Conservation (phyloP, 768 basidiomycete species). For the Leccinum boreale region DNA sequence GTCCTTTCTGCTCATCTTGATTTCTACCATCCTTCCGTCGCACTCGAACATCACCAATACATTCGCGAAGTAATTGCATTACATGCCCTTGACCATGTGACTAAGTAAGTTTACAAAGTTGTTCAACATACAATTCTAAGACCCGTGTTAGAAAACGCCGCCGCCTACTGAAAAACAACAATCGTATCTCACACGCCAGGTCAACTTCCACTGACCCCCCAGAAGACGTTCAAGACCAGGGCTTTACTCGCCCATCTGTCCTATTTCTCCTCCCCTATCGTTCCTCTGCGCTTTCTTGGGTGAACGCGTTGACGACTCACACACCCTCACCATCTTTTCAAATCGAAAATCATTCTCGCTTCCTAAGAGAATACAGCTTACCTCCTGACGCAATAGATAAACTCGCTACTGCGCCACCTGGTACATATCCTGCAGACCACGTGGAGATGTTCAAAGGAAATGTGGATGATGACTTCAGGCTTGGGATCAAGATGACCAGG, state of each 20-base stretch:
- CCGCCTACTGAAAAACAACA: slow-evolving; percentile 89
- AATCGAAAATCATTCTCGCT: slow-evolving; percentile 85
- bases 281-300: slow-evolving; percentile 80
- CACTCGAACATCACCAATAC: slow-evolving; percentile 59
- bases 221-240: slow-evolving; percentile 89
- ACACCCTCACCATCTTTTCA: slow-evolving; percentile 71
- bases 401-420: slow-evolving; percentile 65
- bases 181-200: slow-evolving; percentile 72
- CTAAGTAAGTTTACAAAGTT: slow-evolving; percentile 52
- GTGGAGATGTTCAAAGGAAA: slow-evolving; percentile 96
- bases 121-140: background rate
- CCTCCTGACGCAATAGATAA: slow-evolving; percentile 81
- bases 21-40: slow-evolving; percentile 65
- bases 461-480: slow-evolving; percentile 89
- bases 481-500: slow-evolving; percentile 89
- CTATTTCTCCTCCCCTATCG: slow-evolving; percentile 94
- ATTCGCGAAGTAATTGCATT: slow-evolving; percentile 69
- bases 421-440: slow-evolving; percentile 83
- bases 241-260: slow-evolving; percentile 93
- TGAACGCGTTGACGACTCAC: slow-evolving; percentile 73
- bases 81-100: slow-evolving; percentile 86
- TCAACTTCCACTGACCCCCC: slow-evolving; percentile 57
- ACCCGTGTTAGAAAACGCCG: slow-evolving; percentile 71
- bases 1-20: slow-evolving; percentile 68
- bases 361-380: slow-evolving; percentile 77